Base-by-base conservation (phyloP, 2,329 filamentous ascomycete genomes). In the Fusarium gaditjirri region DNA sequence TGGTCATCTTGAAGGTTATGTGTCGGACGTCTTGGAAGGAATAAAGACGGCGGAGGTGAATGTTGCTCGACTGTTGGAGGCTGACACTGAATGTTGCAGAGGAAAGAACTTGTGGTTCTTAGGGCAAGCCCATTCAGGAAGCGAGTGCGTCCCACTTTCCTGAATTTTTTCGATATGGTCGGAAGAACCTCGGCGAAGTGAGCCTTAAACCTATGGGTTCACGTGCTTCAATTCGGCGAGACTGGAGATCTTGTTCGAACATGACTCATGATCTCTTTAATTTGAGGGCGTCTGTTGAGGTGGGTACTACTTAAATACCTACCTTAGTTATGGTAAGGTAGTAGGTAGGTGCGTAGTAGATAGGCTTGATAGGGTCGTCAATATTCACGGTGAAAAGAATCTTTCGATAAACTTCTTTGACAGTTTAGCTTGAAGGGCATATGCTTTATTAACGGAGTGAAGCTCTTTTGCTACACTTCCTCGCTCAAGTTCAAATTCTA, bases 1-100 rank as follows among this genome's bases (percentile, higher is more conserved):
- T 95, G 85, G 93, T 94, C 93, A 96, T 96, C 87, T 91, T 94
- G 89, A 85, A 86, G 83, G 83, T 73, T 78, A 70, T 82, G 80
- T 81, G 79, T 77, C 77, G 75, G 77, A 76, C 76, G 70, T 78
- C 77, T 77, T 79, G 77, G 76, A 77, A 75, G 77, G 75, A 74
- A 76, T 77, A 73, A 77, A 76, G 78, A 78, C 78, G 72, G 72
- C 72, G 66, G 74, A 75, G 70, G 76, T 78, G 76, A 74, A 77
- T 66, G 76, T 75, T 78, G 75, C 76, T 79, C 75, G 73, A 75
- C 76, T 78, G 75, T 77, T 70, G 60, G 67, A 74, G 70, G 70
- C 77, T 75, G 73, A 70, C 74, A 76, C 77, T 73, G 72, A 79
- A 79, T 75, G 79, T 76, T 70, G 67, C 70, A 62, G 41, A 66